A percentile compares a stretch with the other conserved stretches of the same genome.
Evolutionary conservation across 1,284 basidiomycete species (phyloP).

Genomic region (Ganoderma boninense): DNA sequence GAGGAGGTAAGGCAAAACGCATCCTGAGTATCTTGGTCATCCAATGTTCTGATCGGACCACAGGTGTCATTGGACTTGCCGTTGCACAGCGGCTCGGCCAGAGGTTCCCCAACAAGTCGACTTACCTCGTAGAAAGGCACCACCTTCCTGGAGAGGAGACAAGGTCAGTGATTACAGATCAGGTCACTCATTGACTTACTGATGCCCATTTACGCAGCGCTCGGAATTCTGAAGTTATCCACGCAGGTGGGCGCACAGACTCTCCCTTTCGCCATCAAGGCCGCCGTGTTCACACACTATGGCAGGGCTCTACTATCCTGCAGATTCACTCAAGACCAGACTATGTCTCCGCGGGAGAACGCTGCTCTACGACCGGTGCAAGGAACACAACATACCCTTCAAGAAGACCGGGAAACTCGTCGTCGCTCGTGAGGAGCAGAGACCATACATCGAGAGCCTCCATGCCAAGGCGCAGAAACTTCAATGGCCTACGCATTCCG

Average conservation of each 20-base stretch:
- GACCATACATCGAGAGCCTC: conserved; percentile 74
- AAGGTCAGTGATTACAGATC: conserved; percentile 58
- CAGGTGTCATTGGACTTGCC: conserved; percentile 89
- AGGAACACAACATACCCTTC: conserved; percentile 70
- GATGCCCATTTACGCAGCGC: conserved; percentile 59
- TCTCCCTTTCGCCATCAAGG: background rate
- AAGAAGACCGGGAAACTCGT: conserved; percentile 90
- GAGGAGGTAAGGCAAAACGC: conserved; percentile 68
- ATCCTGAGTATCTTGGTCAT: background rate
- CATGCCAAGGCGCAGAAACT: conserved; percentile 69
- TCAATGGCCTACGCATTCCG: conserved; percentile 56
- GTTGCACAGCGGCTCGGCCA: conserved; percentile 81
- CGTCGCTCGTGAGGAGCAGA: conserved; percentile 75
- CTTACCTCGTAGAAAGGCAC: conserved; percentile 89
- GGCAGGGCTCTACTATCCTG: conserved; percentile 84
- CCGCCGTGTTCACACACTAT: background rate
- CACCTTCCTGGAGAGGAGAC: conserved; percentile 79
- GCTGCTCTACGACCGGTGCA: conserved; percentile 85
- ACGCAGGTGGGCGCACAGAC: conserved; percentile 70
- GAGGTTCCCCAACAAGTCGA: conserved; percentile 76
- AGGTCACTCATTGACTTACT: conserved; percentile 1
- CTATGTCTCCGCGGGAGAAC: conserved; percentile 90
- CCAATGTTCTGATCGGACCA: background rate
- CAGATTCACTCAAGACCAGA: conserved; percentile 85
- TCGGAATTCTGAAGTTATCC: conserved; percentile 96